Base-by-base conservation (phyloP, 331 rosid genomes). In the Stylosanthes scabra region DNA sequence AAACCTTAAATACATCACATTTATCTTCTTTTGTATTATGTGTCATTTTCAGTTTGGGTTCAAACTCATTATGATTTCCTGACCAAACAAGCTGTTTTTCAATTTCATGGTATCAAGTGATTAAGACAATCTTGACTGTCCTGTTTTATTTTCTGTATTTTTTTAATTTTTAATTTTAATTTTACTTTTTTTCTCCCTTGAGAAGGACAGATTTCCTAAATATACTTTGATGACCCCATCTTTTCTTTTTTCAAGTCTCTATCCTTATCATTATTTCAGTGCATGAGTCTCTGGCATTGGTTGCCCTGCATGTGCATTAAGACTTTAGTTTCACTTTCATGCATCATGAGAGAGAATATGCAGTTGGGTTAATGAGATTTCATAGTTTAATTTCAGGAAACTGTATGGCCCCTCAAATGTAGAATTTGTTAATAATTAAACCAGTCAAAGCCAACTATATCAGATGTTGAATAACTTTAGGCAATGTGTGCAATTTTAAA, bases 271-370 rank as follows among this genome's bases (percentile, higher is more conserved):
- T 80, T 78, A 55, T 81, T 75, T 28, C 61, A 56, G 81, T 72
- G 82, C 83, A 75, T 63, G 80, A 63, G 76, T 79, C 59, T 83
- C 60, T 74, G 56, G 82, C 67, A 81, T 74, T 86, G 71, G 84
- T 70, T 83, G 75, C 73, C 63, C 72, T 75, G 88, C 81, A 74
- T 77, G 82, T 70, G 81, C 74, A 69, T 20, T 51, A 72, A 69
- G 72, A 46, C 80, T 82, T 79, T 78, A 72, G 68, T 76, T 82
- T 61, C 81, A 66, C 74, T 75, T 68, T 58, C 72, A 54, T 77
- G 58, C 58, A 45, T 25, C 39, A 68, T 50, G 60, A 47, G 50
- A 68, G 68, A 75, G 72, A 49, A 71, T 56, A 16, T 63, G 78
- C 49, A 49, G 44, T 44, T 78, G 55, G 67, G 50, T 25, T 12